Evolutionary conservation across 1,284 basidiomycete species (phyloP).

Genomic region (Mycena citricolor): DNA sequence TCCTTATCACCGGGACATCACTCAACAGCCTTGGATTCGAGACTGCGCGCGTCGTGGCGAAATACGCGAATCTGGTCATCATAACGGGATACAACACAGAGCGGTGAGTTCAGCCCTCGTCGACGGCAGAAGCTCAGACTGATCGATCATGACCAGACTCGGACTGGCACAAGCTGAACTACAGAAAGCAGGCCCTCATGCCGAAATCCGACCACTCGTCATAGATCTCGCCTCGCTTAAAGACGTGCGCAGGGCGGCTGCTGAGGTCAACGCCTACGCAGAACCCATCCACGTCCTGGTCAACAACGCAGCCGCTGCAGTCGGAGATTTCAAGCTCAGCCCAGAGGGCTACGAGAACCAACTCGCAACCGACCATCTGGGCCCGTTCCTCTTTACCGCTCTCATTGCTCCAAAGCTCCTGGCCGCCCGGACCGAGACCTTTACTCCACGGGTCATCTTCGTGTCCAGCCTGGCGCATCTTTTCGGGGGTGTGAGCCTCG

Average conservation of each 20-base stretch:
- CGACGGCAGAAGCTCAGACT: no score
- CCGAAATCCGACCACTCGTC: neutral
- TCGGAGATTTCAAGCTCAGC: neutral
- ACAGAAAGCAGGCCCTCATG: neutral
- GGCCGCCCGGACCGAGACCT: neutral
- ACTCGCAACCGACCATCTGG: neutral
- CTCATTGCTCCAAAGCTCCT: slow-evolving; percentile 5
- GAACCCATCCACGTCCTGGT: slow-evolving; percentile 2
- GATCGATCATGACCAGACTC: neutral
- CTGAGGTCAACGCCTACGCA: neutral
- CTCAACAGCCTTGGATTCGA: slow-evolving; percentile 4
- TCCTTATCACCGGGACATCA: slow-evolving; percentile 4
- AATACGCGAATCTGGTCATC: neutral
- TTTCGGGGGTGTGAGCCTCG: neutral
- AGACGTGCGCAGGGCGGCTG: neutral
- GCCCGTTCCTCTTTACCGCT: slow-evolving; percentile 6
- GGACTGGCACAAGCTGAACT: neutral
- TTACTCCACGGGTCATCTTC: slow-evolving; percentile 3
- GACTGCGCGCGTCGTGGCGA: slow-evolving; percentile 4
- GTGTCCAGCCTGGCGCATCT: slow-evolving; percentile 3
- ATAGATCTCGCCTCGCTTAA: slow-evolving; percentile 2
- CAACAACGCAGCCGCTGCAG: slow-evolving; percentile 1
- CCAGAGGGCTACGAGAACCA: neutral
- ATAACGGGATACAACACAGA: neutral
- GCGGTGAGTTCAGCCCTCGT: neutral